Evolutionary conservation across 148 eudicot genomes (phyloP), one percentile per base, ranked within the genome.

Genomic region (Rhododendron ovatum): DNA sequence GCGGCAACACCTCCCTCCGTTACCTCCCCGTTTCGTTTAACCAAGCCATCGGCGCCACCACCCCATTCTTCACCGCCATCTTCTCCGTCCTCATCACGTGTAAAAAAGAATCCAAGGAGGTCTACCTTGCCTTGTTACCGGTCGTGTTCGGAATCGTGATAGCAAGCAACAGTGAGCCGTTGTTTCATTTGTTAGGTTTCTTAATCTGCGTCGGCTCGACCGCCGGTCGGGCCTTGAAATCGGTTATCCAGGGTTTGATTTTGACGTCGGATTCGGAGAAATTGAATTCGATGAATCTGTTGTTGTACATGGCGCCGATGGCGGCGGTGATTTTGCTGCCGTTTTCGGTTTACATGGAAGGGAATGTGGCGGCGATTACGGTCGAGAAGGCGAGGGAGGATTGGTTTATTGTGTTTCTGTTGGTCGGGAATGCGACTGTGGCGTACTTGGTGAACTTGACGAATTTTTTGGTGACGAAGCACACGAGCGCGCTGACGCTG

Each of bases 221-320:
- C 0, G 96, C 98, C 0, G 98, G 98, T 0, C 73, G 98, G 4
- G 98, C 98, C 0, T 80, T 96, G 37, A 96, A 96, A 82, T 95
- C 98, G 0, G 98, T 96, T 0, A 92, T 96, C 0, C 98, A 96
- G 28, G 96, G 96, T 0, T 50, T 96, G 11, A 48, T 96, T 0
- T 82, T 96, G 30, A 90, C 92, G 0, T 91, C 94, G 1, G 98
- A 96, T 22, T 90, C 92, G 0, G 98, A 96, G 88, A 93, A 93
- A 30, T 82, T 96, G 11, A 92, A 96, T 83, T 96, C 98, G 0
- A 96, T 96, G 98, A 96, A 96, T 65, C 83, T 96, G 33, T 47
- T 96, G 0, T 41, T 96, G 71, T 96, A 94, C 87, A 96, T 96
- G 98, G 98, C 98, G 8, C 98, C 98, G 0, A 93, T 96, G 94